A percentile compares a stretch with the other conserved stretches of the same genome.
Conservation (phyloP, 805 yeast species). For the Ogataea nitratoaversa region DNA sequence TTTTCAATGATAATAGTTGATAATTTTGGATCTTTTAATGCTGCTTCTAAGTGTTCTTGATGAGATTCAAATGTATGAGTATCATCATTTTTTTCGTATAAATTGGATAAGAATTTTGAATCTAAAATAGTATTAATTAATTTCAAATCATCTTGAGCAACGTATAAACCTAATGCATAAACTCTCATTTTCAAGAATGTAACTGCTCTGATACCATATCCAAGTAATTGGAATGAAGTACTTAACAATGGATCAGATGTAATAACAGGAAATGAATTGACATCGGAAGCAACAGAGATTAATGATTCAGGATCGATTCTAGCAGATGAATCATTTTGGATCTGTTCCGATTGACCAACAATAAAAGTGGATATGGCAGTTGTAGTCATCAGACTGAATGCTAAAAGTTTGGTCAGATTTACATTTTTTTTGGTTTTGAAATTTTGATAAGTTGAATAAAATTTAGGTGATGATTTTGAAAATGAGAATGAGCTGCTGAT, state of each 20-base stretch:
- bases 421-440: no score
- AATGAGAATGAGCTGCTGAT: background rate
- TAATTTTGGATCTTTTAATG: constrained; percentile 46
- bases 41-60: constrained; percentile 35
- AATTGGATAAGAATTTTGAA: constrained; percentile 36
- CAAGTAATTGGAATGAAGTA: constrained; percentile 52
- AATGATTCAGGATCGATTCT: constrained; percentile 6
- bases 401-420: background rate
- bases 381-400: background rate
- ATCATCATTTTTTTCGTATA: constrained; percentile 19
- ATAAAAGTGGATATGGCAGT: background rate
- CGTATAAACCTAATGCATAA: constrained; percentile 80
- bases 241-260: constrained; percentile 15
- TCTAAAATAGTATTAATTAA: constrained; percentile 38
- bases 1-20: constrained; percentile 53
- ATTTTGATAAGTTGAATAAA: no score
- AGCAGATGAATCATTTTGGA: constrained; percentile 11
- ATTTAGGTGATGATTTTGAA: no score
- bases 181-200: constrained; percentile 81
- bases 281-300: constrained; percentile 24
- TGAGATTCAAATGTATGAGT: constrained; percentile 26
- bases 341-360: background rate
- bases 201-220: constrained; percentile 78
- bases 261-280: constrained; percentile 26
- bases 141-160: constrained; percentile 54